These are phyloP conservation scores for Eucalyptus marginata DNA, from an alignment of 345 rosid genomes.

Conservation along the genomic window DNA sequence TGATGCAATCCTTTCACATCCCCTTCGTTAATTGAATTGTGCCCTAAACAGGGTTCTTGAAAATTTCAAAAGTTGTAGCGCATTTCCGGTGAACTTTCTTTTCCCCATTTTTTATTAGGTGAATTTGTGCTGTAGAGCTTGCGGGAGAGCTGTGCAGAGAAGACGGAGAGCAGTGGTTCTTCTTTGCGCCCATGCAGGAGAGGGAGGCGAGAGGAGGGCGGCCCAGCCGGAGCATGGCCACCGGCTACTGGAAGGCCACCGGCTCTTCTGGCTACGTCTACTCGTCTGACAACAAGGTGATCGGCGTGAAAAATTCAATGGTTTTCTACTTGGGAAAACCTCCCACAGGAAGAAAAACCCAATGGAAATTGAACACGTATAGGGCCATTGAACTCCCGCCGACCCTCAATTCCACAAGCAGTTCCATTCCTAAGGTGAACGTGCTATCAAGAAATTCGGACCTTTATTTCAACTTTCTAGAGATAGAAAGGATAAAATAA, in stretches of 20 bases:
- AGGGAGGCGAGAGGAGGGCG: background rate
- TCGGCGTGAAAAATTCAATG: slow-evolving; percentile 85
- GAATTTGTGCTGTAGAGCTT: background rate
- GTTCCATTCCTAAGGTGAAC: background rate
- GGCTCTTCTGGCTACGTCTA: background rate
- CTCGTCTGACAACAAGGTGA: slow-evolving; percentile 51
- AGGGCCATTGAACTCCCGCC: background rate
- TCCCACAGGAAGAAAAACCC: background rate
- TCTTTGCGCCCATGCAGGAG: background rate
- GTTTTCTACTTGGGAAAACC: slow-evolving; percentile 64
- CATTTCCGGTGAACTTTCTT: background rate
- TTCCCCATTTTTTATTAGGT: background rate
- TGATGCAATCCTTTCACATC: background rate
- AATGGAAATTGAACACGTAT: background rate
- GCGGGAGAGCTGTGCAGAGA: background rate
- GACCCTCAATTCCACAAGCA: background rate
- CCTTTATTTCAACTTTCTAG: background rate
- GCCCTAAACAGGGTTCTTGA: background rate
- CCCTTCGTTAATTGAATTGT: background rate
- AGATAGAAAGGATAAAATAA: background rate
- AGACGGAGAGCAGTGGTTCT: background rate
- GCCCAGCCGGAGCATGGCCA: background rate
- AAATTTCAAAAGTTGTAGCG: background rate
- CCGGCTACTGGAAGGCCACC: background rate
- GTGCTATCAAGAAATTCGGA: background rate